A percentile compares a stretch with the other conserved stretches of the same genome.
phyloP scores from a whole-genome alignment of 371 early-diverging fungal genomes.

The Coemansia sp. region DNA sequence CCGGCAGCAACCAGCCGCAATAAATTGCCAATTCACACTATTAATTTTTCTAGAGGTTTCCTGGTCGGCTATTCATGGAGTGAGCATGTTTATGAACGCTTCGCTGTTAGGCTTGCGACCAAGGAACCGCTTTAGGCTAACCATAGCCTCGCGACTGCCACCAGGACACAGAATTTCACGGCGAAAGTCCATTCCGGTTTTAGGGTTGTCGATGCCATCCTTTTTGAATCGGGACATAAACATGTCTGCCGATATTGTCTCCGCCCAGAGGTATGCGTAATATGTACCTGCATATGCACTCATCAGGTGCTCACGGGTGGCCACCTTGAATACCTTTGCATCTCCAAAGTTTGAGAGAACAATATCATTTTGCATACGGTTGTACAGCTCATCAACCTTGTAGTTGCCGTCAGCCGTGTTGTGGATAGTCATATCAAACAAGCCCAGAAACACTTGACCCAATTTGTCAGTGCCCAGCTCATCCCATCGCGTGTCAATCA shows the following conservation, averaged over 20 bases:
- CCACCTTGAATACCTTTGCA: slow-evolving; percentile 29
- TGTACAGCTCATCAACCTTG: slow-evolving; percentile 60
- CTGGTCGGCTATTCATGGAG: not conserved
- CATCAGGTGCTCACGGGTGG: slow-evolving; percentile 68
- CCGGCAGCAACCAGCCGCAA: too few species aligned
- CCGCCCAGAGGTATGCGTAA: slow-evolving; percentile 73
- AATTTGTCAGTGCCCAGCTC: not conserved
- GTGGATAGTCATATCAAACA: slow-evolving; percentile 71
- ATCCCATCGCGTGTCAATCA: slow-evolving; percentile 45
- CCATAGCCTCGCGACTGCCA: slow-evolving; percentile 68
- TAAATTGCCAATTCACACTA: too few species aligned
- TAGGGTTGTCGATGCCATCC: slow-evolving; percentile 16
- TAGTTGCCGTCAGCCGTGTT: slow-evolving; percentile 31
- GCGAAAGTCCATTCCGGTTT: slow-evolving; percentile 60
- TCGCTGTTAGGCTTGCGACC: slow-evolving; percentile 66
- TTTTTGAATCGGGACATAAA: slow-evolving; percentile 48
- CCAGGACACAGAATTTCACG: slow-evolving; percentile 65
- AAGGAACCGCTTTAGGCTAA: slow-evolving; percentile 69
- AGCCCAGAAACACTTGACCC: slow-evolving; percentile 59
- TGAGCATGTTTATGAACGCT: slow-evolving; percentile 7
- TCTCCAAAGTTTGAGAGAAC: slow-evolving; percentile 53
- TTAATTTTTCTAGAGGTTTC: not conserved
- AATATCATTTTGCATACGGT: slow-evolving; percentile 60
- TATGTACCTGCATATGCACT: slow-evolving; percentile 79
- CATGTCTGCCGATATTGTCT: slow-evolving; percentile 84